phyloP scores from a whole-genome alignment of 306 rosid genomes.

The Lablab purpureus region DNA sequence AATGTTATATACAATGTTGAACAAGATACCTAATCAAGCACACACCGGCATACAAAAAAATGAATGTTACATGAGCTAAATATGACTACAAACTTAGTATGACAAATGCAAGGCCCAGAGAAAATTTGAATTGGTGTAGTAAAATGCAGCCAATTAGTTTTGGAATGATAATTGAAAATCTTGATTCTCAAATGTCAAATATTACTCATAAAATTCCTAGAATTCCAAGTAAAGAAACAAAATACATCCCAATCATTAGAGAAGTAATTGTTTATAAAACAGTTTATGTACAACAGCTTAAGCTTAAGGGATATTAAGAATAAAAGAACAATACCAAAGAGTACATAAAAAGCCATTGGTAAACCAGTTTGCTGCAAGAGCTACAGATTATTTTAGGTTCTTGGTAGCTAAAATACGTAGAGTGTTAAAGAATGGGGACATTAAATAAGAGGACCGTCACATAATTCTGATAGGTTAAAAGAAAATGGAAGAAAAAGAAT shows the following conservation, averaged over 20 bases:
- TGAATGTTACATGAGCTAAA: conserved; percentile 37
- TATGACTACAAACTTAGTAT: conserved; percentile 28
- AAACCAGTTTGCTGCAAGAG: conserved; percentile 30
- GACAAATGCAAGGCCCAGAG: conserved; percentile 24
- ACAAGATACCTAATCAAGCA: conserved; percentile 26
- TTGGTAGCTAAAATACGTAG: background rate
- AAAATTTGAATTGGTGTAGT: conserved; percentile 30
- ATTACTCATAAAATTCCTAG: conserved; percentile 9
- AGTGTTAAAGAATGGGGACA: conserved; percentile 26
- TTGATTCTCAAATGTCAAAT: conserved; percentile 20
- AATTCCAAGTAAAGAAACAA: conserved; percentile 26
- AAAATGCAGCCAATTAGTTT: conserved; percentile 7
- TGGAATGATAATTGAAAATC: conserved; percentile 30
- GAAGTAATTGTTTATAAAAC: conserved; percentile 1
- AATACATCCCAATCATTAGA: conserved; percentile 6
- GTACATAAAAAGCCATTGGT: conserved; percentile 21
- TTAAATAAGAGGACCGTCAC: conserved; percentile 35
- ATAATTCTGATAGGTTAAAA: conserved; percentile 3
- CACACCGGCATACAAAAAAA: conserved; percentile 36
- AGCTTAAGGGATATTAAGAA: conserved; percentile 2
- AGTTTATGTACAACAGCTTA: background rate
- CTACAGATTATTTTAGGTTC: conserved; percentile 16
- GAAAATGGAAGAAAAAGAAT: conserved; percentile 34
- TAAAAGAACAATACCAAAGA: conserved; percentile 25
- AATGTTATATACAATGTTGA: conserved; percentile 27